Percentiles rank a stretch among this genome's conserved stretches.
Conservation (phyloP, 2,329 filamentous ascomycete species). For the Tolypocladium capitatum region DNA sequence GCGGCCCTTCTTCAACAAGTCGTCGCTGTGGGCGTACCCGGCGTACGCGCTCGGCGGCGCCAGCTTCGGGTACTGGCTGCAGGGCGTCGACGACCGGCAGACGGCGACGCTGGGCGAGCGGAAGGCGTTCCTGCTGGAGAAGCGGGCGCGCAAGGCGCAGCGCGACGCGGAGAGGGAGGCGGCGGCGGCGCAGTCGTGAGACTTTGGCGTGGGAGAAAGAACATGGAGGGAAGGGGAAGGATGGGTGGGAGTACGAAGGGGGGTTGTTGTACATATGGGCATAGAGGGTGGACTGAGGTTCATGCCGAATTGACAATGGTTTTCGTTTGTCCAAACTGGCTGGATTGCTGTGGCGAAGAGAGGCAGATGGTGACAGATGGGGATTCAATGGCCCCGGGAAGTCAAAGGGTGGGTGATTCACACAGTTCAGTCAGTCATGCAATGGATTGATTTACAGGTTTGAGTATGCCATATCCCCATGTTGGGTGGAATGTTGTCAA, state of each 20-base stretch:
- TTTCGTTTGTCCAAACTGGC: neutral
- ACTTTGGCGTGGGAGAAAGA: neutral
- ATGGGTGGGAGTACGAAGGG: neutral
- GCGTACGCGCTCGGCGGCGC: conserved; percentile 74
- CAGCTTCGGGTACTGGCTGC: conserved; percentile 94
- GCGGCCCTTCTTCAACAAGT: conserved; percentile 80
- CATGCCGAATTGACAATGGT: neutral
- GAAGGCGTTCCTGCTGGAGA: conserved; percentile 72
- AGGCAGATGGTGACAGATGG: neutral
- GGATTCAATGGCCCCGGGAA: no score
- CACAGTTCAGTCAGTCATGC: no score
- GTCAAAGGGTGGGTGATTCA: neutral
- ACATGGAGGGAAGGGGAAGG: neutral
- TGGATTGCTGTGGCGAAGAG: neutral
- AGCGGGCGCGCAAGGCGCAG: conserved; percentile 56
- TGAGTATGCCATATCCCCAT: no score
- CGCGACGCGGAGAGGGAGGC: conserved; percentile 14
- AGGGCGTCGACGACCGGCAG: conserved; percentile 78
- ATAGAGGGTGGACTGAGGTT: neutral
- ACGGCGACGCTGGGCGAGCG: conserved; percentile 63
- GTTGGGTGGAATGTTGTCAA: neutral
- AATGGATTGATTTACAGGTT: no score
- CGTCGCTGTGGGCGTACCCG: conserved; percentile 83
- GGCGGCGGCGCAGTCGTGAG: neutral
- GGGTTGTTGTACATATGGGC: conserved; percentile 2